Evolutionary conservation across 140 eudicot species (phyloP), one percentile per base, ranked within the genome.

Genomic region (Erigeron philadelphicus): DNA sequence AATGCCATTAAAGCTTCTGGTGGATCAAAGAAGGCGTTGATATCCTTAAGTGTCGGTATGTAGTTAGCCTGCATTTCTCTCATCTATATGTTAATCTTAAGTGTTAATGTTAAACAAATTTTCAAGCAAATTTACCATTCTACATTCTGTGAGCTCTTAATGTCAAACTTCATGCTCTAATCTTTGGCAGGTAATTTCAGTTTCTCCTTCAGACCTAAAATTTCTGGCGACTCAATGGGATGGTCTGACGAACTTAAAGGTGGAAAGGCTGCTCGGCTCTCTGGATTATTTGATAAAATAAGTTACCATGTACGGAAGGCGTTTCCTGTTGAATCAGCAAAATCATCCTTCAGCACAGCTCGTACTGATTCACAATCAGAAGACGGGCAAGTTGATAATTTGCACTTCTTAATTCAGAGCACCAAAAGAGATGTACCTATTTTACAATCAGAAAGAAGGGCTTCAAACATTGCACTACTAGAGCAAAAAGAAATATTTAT

Each of bases 181-280:
- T 76, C 57, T 69, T 70, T 64, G 81, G 83, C 88, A 91, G 97
- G 97, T 12, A 89, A 93, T 67, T 84, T 84, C 77, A 62, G 85
- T 68, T 83, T 93, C 72, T 84, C 98, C n/a, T 87, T 93, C 76
- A 84, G 98, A 72, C 98, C 98, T 45, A 71, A 81, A 63, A 23
- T 74, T 61, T 73, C 81, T 19, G 82, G 70, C 50, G 74, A 53
- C 74, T 64, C 88, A 67, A 81, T 80, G 72, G 95, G 83, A 64
- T 93, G 98, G 98, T 93, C 98, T 77, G 90, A 87, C 59, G 85
- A 87, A 64, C 87, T 93, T 53, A 82, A 82, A 85, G 97, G 98
- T 38, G 94, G 90, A 71, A 93, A 93, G 74, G 90, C 96, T 70
- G 80, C 89, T 48, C 86, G 70, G 67, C 81, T 93, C 19, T 93